Percentiles rank a stretch among this genome's conserved stretches.
These are phyloP conservation scores for Neofusicoccum laricinum DNA, from an alignment of 2,329 filamentous ascomycete genomes.

Conservation along the genomic window DNA sequence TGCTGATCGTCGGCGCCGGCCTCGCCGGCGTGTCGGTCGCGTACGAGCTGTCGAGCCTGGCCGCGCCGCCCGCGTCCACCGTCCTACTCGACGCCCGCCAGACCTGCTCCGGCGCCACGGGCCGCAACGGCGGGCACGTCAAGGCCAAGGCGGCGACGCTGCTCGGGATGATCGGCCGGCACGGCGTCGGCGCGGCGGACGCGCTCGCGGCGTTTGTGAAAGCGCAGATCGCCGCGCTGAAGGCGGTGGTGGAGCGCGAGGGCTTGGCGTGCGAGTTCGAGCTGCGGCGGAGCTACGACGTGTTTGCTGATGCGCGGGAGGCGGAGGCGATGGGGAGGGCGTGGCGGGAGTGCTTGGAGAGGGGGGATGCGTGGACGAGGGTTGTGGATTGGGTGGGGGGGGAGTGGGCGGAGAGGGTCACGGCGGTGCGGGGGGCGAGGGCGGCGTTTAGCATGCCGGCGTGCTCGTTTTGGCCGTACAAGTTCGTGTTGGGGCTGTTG, in stretches of 20 bases:
- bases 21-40: slow-evolving; percentile 66
- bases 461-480: neutral
- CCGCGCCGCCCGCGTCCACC: slow-evolving; percentile 27
- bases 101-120: slow-evolving; percentile 53
- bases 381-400: neutral
- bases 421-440: neutral
- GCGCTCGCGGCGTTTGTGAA: slow-evolving; percentile 19
- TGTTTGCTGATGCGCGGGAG: neutral
- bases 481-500: neutral
- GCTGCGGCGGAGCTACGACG: slow-evolving; percentile 19
- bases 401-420: neutral
- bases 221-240: slow-evolving; percentile 14
- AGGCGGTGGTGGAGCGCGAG: slow-evolving; percentile 20
- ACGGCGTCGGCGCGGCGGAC: slow-evolving; percentile 1
- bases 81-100: slow-evolving; percentile 47
- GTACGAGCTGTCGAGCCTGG: slow-evolving; percentile 47
- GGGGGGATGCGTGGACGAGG: slow-evolving; percentile 21
- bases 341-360: neutral
- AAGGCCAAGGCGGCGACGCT: slow-evolving; percentile 43
- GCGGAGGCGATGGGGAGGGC: neutral
- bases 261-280: slow-evolving; percentile 24
- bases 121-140: slow-evolving; percentile 53
- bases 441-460: neutral
- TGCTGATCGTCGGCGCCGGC: slow-evolving; percentile 62
- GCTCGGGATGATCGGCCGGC: slow-evolving; percentile 12